phyloP scores from a whole-genome alignment of 495 filamentous ascomycete genomes.

The Chaetomium cochliodes region DNA sequence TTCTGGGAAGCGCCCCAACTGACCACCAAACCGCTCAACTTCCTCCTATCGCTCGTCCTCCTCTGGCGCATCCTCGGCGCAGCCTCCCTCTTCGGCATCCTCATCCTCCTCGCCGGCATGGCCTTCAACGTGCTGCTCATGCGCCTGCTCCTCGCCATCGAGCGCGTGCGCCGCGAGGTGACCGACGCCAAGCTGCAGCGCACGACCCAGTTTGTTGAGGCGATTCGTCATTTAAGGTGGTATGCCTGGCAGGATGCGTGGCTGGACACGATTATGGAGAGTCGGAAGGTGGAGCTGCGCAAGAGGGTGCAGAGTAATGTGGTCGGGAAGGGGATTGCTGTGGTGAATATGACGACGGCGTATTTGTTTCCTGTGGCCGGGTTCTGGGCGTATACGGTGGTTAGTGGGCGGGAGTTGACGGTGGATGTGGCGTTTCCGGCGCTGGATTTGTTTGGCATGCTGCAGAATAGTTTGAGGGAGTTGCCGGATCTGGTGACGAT shows the following conservation, averaged over 20 bases:
- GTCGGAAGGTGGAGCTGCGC: conserved; percentile 64
- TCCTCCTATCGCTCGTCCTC: conserved; percentile 64
- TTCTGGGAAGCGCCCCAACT: conserved; percentile 79
- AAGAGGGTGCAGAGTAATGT: conserved; percentile 63
- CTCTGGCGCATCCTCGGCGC: conserved; percentile 75
- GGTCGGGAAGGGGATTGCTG: conserved; percentile 56
- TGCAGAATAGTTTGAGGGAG: conserved; percentile 67
- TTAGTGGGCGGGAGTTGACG: conserved; percentile 61
- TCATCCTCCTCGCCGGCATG: conserved; percentile 64
- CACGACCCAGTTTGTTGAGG: conserved; percentile 76
- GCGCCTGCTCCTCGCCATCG: conserved; percentile 58
- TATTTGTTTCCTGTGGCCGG: conserved; percentile 74
- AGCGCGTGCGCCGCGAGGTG: conserved; percentile 60
- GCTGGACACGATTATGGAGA: conserved; percentile 69
- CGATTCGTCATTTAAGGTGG: conserved; percentile 81
- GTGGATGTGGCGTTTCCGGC: conserved; percentile 82
- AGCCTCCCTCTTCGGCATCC: conserved; percentile 70
- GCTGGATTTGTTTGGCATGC: conserved; percentile 70
- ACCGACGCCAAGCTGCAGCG: conserved; percentile 73
- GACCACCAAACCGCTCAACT: conserved; percentile 64
- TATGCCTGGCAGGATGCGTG: conserved; percentile 84
- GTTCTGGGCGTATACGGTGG: conserved; percentile 72
- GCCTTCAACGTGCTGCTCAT: conserved; percentile 61
- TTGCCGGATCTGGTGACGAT: conserved; percentile 68
- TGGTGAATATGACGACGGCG: conserved; percentile 62